These are phyloP conservation scores for Leucogyrophana mollusca DNA, from an alignment of 768 basidiomycete genomes.

Conservation along the genomic window DNA sequence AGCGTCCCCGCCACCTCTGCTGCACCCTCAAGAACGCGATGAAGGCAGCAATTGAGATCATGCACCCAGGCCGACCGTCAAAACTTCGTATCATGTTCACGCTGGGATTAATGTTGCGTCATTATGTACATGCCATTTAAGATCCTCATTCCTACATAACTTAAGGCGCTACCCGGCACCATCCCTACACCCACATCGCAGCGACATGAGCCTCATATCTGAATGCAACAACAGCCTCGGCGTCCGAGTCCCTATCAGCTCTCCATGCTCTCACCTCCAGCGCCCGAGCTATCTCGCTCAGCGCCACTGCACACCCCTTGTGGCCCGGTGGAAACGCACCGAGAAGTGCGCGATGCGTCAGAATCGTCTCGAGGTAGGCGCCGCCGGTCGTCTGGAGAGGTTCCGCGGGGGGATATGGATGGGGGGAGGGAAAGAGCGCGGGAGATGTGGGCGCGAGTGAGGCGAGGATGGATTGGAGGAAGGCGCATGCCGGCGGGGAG, in stretches of 20 bases:
- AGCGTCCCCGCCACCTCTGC: too few species aligned
- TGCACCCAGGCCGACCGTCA: too few species aligned
- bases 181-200: constrained; percentile 13
- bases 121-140: too few species aligned
- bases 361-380: constrained; percentile 76
- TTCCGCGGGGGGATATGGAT: constrained; percentile 28
- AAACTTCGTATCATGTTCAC: too few species aligned
- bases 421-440: constrained; percentile 31
- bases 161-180: too few species aligned
- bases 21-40: too few species aligned
- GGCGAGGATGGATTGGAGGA: constrained; percentile 56
- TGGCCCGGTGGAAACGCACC: constrained; percentile 62
- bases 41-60: too few species aligned
- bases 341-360: constrained; percentile 73
- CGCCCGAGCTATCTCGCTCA: constrained; percentile 62
- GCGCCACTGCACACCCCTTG: constrained; percentile 58
- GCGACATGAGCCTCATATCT: constrained; percentile 69
- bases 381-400: constrained; percentile 58
- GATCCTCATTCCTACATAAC: too few species aligned
- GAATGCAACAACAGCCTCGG: constrained; percentile 67
- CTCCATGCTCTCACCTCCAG: constrained; percentile 68
- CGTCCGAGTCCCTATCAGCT: constrained; percentile 67
- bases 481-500: constrained; percentile 52
- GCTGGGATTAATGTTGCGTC: too few species aligned
- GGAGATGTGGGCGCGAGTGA: constrained; percentile 46